phyloP scores from a whole-genome alignment of 768 basidiomycete genomes.

The Suillus fuscotomentosus region DNA sequence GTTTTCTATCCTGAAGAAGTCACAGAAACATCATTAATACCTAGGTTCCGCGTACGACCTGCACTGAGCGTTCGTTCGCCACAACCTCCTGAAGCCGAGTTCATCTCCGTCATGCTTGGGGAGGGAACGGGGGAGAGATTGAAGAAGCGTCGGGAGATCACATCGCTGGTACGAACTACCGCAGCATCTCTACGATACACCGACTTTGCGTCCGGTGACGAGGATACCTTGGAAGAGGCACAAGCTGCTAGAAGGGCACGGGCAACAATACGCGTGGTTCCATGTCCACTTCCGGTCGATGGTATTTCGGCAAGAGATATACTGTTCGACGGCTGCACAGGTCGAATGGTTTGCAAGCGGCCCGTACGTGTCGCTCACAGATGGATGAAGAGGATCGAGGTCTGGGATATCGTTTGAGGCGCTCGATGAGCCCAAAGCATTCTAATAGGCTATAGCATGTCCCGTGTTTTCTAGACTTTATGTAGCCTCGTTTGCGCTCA shows the following conservation, averaged over 20 bases:
- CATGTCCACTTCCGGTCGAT: constrained; percentile 5
- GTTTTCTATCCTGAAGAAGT: constrained; percentile 5
- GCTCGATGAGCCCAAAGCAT: background rate
- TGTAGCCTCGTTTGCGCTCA: constrained; percentile 1
- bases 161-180: background rate
- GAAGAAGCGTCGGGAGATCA: constrained; percentile 5
- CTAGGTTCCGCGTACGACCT: constrained; percentile 1
- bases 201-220: constrained; percentile 3
- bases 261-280: constrained; percentile 1
- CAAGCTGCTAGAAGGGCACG: constrained; percentile 3
- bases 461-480: background rate
- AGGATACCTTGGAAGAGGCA: constrained; percentile 3
- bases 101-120: constrained; percentile 1
- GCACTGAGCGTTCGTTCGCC: constrained; percentile 2
- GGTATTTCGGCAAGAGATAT: constrained; percentile 5
- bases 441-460: background rate
- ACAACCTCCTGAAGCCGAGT: constrained; percentile 4
- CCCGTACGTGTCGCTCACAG: constrained; percentile 3
- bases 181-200: constrained; percentile 4
- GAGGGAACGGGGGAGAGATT: background rate
- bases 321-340: constrained; percentile 1
- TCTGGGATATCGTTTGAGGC: constrained; percentile 6
- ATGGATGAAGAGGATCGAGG: constrained; percentile 6
- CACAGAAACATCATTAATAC: constrained; percentile 1
- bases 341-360: constrained; percentile 4